These are phyloP conservation scores for Didymella arachidicola DNA, from an alignment of 2,329 filamentous ascomycete species.

Conservation along the genomic window DNA sequence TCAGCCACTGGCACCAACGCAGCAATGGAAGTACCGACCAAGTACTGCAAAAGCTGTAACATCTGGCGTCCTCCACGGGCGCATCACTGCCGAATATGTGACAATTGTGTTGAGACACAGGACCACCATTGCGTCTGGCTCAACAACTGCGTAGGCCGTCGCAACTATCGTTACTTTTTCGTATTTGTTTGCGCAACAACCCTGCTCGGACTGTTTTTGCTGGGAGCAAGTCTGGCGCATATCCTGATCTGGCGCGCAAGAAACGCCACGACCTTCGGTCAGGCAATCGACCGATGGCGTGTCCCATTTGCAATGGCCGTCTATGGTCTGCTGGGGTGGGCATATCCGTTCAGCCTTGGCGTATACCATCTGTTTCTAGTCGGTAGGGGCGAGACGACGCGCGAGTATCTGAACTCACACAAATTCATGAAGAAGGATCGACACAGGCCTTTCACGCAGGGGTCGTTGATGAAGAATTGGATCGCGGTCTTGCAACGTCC, in stretches of 20 bases:
- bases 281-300: slow-evolving; percentile 73
- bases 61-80: slow-evolving; percentile 96
- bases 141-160: slow-evolving; percentile 95
- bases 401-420: slow-evolving; percentile 94
- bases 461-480: slow-evolving; percentile 78
- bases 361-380: slow-evolving; percentile 92
- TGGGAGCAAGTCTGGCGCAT: slow-evolving; percentile 81
- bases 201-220: slow-evolving; percentile 76
- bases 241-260: slow-evolving; percentile 74
- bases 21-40: slow-evolving; percentile 97
- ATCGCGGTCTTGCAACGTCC: slow-evolving; percentile 81
- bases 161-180: slow-evolving; percentile 99
- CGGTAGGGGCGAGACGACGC: slow-evolving; percentile 88
- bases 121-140: slow-evolving; percentile 99
- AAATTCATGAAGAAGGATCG: slow-evolving; percentile 94
- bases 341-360: slow-evolving; percentile 84
- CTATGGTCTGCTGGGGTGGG: slow-evolving; percentile 75
- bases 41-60: slow-evolving; percentile 97
- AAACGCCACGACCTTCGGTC: slow-evolving; percentile 71
- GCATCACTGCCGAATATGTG: slow-evolving; percentile 95
- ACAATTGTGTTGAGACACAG: slow-evolving; percentile 96
- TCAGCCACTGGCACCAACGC: slow-evolving; percentile 76
- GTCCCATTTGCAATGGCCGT: slow-evolving; percentile 89
- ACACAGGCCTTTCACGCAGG: slow-evolving; percentile 88
- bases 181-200: slow-evolving; percentile 84